Evolutionary conservation across 2,329 filamentous ascomycete genomes (phyloP), one percentile per base, ranked within the genome.

Genomic region (Emmonsiellopsis sp.): DNA sequence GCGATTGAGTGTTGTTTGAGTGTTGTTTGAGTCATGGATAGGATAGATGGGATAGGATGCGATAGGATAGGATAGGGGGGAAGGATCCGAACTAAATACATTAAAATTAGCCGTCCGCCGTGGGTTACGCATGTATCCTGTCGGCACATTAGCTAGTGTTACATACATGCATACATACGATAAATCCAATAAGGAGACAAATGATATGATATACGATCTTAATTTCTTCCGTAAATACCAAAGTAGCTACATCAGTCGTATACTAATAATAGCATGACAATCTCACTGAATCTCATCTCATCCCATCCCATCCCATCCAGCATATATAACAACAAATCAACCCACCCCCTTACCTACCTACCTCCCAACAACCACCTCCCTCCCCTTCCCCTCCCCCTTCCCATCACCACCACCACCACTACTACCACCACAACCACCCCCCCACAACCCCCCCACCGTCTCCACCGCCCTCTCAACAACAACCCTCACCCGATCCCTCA

Each of bases 381-480:
- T 26, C 10, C 13, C 26, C 20, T 6, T 32, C 30, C 13, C 26
- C 31, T 16, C 16, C n/a, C 31, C 16, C 32, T 38, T 38, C 13
- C 35, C 35, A 38, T 38, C 35, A 38, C 13, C 35, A 38, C n/a
- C 46, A 26, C 10, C 45, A 26, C n/a, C 31, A 9, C n/a, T 9
- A 10, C 35, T n/a, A 9, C 35, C 13, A 38, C 35, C 7, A 38
- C 35, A 5, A n/a, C 35, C 44, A 13, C 37, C 50, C n/a, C 53
- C 54, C 76, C 76, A 78, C 56, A 93, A 76, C 45, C 87, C 86
- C 46, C 87, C 87, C 11, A 91, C 88, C 30, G 90, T 87, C 74
- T 96, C 91, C 2, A 92, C 85, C 0, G 87, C 91, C 60, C 90
- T 79, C 69, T 97, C 92, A 9, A 96, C 87, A 7, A 98, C 89